Conservation (phyloP, 306 rosid species). For the Sphenostylis stenocarpa region DNA sequence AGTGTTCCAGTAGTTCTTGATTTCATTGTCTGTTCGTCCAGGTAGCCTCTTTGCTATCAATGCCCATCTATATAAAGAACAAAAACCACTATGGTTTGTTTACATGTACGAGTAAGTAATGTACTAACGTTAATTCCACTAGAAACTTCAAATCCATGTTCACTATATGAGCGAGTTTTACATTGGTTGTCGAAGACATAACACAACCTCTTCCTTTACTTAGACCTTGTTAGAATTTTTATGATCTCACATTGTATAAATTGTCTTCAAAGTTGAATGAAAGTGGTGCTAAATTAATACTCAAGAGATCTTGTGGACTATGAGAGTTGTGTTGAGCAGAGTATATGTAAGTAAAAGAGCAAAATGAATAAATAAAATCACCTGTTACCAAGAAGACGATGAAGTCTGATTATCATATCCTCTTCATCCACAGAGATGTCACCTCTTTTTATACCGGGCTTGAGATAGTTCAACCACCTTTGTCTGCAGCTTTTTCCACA, state of each 20-base stretch:
- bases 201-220: too few relatives aligned
- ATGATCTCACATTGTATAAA: neutral
- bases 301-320: neutral
- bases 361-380: neutral
- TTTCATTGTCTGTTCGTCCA: constrained; percentile 91
- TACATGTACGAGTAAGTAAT: neutral
- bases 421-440: constrained; percentile 44
- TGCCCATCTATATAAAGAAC: constrained; percentile 55
- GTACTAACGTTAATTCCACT: neutral
- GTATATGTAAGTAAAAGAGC: neutral
- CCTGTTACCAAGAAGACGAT: constrained; percentile 61
- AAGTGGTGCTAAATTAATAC: neutral
- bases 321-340: neutral
- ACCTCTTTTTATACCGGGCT: constrained; percentile 45
- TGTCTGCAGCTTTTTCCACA: constrained; percentile 50
- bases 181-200: too few relatives aligned
- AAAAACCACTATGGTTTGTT: neutral
- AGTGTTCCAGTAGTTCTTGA: constrained; percentile 79
- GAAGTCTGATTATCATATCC: constrained; percentile 55
- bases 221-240: neutral
- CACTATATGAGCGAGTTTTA: too few relatives aligned
- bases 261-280: neutral
- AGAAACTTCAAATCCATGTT: neutral
- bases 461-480: constrained; percentile 50
- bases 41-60: constrained; percentile 81